Evolutionary conservation across 2,329 filamentous ascomycete genomes (phyloP), one percentile per base, ranked within the genome.

Genomic region (Magnaporthiopsis incrustans): DNA sequence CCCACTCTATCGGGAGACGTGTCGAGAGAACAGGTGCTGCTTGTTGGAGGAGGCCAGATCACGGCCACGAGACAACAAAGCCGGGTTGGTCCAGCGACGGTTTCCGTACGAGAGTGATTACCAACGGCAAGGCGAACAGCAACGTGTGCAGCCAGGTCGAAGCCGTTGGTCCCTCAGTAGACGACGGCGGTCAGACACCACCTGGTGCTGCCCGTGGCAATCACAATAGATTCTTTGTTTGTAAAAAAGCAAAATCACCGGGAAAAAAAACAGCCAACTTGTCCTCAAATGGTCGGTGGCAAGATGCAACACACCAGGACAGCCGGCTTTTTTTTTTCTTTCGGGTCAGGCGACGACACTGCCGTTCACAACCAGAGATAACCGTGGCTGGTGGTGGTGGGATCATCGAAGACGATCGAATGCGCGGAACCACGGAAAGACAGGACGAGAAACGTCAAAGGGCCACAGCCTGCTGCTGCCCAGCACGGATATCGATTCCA

Each of bases 1-100:
- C 60, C 60, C 60, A 44, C 25, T 22, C 18, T 62, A 22, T n/a
- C 30, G 18, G 60, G 60, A 33, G 60, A 62, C 60, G 60, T 62
- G 60, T 44, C 60, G 60, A 62, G 44, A 44, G 22, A 25, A 7
- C 44, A 53, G 44, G 44, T 53, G 44, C 22, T 7, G 44, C 15
- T 25, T 11, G 44, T 22, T 22, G 44, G 44, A 22, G 22, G n/a
- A 18, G 18, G 44, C 8, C 44, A 25, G 44, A 3, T 7, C 18
- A 53, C 44, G 8, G 8, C 22, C 18, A 53, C 10, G 44, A 53
- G n/a, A 53, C 44, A 53, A 53, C 44, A 53, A 22, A 22, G n/a
- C 44, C 10, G 7, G 44, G 4, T 6, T 53, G 7, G 44, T 25
- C 22, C 44, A 25, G 44, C n/a, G 44, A 53, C 44, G 44, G n/a